A percentile compares a stretch with the other conserved stretches of the same genome.
Evolutionary conservation across 2,329 filamentous ascomycete species (phyloP).

Genomic region (Alternaria hordeiaustralica): DNA sequence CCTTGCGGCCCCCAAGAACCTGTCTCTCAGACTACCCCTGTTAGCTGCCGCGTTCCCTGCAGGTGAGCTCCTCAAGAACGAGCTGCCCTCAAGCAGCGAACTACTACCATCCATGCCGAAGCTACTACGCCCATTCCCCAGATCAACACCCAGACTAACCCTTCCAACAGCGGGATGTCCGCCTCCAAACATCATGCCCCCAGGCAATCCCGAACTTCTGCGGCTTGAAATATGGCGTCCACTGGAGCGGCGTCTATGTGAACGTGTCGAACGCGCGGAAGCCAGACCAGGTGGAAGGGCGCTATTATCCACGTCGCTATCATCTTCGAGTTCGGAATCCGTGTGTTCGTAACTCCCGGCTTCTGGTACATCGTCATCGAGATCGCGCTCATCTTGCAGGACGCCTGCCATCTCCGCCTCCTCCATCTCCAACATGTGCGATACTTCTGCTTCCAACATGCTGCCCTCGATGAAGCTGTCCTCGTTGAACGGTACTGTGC

Average conservation of each 20-base stretch:
- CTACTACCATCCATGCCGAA: conserved; percentile 45
- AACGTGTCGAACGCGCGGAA: conserved; percentile 28
- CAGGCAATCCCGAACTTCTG: conserved; percentile 25
- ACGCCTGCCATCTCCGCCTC: conserved; percentile 56
- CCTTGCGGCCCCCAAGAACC: conserved; percentile 34
- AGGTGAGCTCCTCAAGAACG: conserved; percentile 45
- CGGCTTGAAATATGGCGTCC: conserved; percentile 28
- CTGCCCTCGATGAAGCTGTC: conserved; percentile 57
- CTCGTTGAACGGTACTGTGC: conserved; percentile 57
- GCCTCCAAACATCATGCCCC: conserved; percentile 7
- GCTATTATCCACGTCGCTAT: conserved; percentile 33
- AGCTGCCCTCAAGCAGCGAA: conserved; percentile 46
- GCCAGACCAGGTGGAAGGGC: conserved; percentile 21
- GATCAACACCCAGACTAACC: conserved; percentile 27
- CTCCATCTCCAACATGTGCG: conserved; percentile 51
- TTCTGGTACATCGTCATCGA: conserved; percentile 60
- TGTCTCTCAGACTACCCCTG: conserved; percentile 37
- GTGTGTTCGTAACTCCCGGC: conserved; percentile 62
- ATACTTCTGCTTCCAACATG: conserved; percentile 47
- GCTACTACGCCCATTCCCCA: conserved; percentile 36
- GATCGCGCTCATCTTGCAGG: conserved; percentile 56
- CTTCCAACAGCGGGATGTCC: conserved; percentile 8
- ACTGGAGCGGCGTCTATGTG: conserved; percentile 28
- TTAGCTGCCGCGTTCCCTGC: conserved; percentile 30
- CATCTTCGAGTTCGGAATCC: conserved; percentile 59